phyloP scores from a whole-genome alignment of 2,329 filamentous ascomycete species.

The Alternaria infectoria region DNA sequence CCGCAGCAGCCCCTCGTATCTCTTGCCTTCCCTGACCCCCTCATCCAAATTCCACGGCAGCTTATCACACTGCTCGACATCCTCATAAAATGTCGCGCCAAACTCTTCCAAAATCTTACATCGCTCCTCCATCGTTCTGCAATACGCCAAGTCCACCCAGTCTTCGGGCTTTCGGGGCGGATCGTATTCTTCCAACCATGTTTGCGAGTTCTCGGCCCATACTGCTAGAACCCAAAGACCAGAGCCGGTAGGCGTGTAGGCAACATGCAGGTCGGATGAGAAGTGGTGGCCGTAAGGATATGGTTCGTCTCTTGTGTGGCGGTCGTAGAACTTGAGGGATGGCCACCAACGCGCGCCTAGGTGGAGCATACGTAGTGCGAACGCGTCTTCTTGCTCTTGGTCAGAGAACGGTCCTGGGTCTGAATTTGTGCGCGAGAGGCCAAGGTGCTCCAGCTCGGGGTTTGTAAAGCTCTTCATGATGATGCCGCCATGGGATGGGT shows the following conservation, averaged over 20 bases:
- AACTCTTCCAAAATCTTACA: neutral
- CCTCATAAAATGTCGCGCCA: neutral
- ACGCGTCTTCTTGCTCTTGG: neutral
- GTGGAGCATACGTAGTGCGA: neutral
- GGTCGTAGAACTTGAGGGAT: neutral
- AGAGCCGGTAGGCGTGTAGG: neutral
- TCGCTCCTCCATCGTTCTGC: neutral
- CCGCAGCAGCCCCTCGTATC: neutral
- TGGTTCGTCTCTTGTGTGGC: neutral
- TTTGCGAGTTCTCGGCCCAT: neutral
- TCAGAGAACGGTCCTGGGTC: neutral
- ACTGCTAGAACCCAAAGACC: neutral
- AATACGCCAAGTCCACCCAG: neutral
- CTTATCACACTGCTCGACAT: neutral
- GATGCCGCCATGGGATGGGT: neutral
- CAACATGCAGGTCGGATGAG: neutral
- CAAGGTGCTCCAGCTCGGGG: neutral
- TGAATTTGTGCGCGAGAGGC: neutral
- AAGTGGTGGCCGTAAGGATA: neutral
- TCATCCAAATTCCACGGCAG: neutral
- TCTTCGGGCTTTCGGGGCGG: neutral
- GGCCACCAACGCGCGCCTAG: neutral
- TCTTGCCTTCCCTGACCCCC: neutral
- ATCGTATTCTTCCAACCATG: neutral
- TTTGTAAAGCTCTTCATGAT: neutral